Conservation (phyloP, 2,329 filamentous ascomycete genomes). For the Pseudogymnoascus sp. region DNA sequence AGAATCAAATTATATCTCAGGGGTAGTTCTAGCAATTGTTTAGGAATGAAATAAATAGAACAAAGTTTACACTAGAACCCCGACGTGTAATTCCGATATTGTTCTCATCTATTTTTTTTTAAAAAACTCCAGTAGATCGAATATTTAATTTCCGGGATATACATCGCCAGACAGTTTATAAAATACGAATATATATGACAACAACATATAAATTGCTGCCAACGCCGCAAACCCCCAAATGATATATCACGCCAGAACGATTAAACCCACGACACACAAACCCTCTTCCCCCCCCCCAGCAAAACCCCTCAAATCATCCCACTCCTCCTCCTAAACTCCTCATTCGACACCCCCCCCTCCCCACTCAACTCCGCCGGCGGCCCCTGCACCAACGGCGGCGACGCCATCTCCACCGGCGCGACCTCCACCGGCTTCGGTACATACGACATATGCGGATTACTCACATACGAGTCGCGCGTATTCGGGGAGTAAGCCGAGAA, state of each 20-base stretch:
- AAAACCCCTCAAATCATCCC: not conserved
- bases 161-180: not conserved
- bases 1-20: not conserved
- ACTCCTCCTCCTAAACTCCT: not conserved
- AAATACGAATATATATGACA: not conserved
- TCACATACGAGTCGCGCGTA: not conserved
- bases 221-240: not conserved
- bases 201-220: not conserved
- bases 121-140: not conserved
- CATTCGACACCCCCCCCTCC: not conserved
- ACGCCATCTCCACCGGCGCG: not conserved
- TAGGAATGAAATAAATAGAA: not conserved
- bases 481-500: not conserved
- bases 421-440: not conserved
- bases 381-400: not conserved
- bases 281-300: not conserved
- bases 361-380: not conserved
- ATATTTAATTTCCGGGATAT: not conserved
- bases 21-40: not conserved
- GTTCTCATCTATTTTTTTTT: not conserved
- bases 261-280: not conserved
- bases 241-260: not conserved
- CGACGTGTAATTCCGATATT: not conserved
- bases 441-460: conserved; percentile 2
- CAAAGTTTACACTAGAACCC: not conserved